Percentiles rank a stretch among this genome's conserved stretches.
phyloP scores from a whole-genome alignment of 2,329 filamentous ascomycete species.

The Capronia coronata region DNA sequence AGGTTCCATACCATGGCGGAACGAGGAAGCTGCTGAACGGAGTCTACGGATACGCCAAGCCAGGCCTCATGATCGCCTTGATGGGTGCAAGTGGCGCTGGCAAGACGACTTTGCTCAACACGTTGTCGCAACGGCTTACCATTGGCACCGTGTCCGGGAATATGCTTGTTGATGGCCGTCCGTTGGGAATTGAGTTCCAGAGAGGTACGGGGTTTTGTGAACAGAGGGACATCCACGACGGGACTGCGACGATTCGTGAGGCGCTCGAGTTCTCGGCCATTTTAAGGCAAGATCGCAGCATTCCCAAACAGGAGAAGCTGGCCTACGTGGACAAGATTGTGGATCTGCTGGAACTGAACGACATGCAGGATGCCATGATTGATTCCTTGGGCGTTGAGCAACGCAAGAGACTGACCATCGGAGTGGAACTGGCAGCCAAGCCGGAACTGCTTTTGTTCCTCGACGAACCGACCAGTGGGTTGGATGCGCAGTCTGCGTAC shows the following conservation, averaged over 20 bases:
- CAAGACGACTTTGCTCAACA: constrained; percentile 45
- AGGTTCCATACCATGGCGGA: constrained; percentile 43
- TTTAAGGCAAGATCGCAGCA: constrained; percentile 54
- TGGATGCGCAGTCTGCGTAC: constrained; percentile 63
- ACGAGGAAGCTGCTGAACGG: constrained; percentile 49
- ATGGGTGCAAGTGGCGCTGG: constrained; percentile 56
- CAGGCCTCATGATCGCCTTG: constrained; percentile 68
- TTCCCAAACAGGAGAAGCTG: constrained; percentile 56
- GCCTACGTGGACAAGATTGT: constrained; percentile 63
- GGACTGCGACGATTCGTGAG: constrained; percentile 60
- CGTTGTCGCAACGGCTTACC: constrained; percentile 40
- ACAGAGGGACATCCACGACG: constrained; percentile 62
- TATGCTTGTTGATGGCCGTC: constrained; percentile 43
- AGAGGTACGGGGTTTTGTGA: constrained; percentile 51
- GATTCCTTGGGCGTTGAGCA: constrained; percentile 57
- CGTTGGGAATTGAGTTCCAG: constrained; percentile 45
- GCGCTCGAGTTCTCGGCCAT: constrained; percentile 61
- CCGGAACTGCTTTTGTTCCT: constrained; percentile 57
- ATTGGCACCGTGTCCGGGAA: constrained; percentile 41
- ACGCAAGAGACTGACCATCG: constrained; percentile 59
- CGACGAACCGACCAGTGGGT: constrained; percentile 58
- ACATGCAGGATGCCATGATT: constrained; percentile 59
- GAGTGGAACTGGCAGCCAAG: constrained; percentile 57
- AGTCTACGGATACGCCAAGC: constrained; percentile 66
- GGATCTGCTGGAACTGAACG: constrained; percentile 60